phyloP scores from a whole-genome alignment of 306 rosid genomes.

The Sophora flavescens region DNA sequence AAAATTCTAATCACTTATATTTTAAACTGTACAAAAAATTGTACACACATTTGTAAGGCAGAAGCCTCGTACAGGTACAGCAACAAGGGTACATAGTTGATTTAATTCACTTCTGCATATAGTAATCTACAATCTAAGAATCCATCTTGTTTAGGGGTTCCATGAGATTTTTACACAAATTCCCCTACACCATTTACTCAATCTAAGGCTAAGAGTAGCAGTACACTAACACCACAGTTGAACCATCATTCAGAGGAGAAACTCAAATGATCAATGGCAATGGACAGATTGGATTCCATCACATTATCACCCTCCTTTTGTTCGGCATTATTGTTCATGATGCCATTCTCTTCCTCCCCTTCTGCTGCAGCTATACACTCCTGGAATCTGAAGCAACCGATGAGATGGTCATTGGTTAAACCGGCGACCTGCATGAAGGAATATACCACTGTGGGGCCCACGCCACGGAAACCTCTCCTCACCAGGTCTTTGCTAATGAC shows the following conservation, averaged over 20 bases:
- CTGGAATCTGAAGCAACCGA: slow-evolving; percentile 78
- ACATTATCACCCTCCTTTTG: slow-evolving; percentile 48
- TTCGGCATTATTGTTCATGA: slow-evolving; percentile 47
- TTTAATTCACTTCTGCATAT: slow-evolving; percentile 44
- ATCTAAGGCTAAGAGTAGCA: slow-evolving; percentile 32
- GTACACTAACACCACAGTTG: slow-evolving; percentile 26
- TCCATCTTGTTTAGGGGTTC: slow-evolving; percentile 55
- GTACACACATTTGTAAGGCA: slow-evolving; percentile 49
- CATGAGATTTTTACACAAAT: slow-evolving; percentile 61
- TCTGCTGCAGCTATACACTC: slow-evolving; percentile 67
- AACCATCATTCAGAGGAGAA: slow-evolving; percentile 64
- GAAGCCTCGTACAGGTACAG: slow-evolving; percentile 49
- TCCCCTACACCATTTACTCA: slow-evolving; percentile 48
- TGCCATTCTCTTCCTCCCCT: slow-evolving; percentile 64
- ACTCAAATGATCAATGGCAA: slow-evolving; percentile 68
- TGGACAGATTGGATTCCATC: slow-evolving; percentile 61
- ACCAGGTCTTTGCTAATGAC: slow-evolving; percentile 82
- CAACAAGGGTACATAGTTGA: slow-evolving; percentile 57
- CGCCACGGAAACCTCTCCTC: slow-evolving; percentile 83
- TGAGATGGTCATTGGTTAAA: slow-evolving; percentile 83
- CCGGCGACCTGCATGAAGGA: slow-evolving; percentile 88
- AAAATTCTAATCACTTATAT: slow-evolving; percentile 37
- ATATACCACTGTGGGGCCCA: slow-evolving; percentile 78
- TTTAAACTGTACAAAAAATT: slow-evolving; percentile 63
- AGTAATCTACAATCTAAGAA: slow-evolving; percentile 56